Base-by-base conservation (phyloP, 495 filamentous ascomycete genomes). In the Daldinia concentrica region DNA sequence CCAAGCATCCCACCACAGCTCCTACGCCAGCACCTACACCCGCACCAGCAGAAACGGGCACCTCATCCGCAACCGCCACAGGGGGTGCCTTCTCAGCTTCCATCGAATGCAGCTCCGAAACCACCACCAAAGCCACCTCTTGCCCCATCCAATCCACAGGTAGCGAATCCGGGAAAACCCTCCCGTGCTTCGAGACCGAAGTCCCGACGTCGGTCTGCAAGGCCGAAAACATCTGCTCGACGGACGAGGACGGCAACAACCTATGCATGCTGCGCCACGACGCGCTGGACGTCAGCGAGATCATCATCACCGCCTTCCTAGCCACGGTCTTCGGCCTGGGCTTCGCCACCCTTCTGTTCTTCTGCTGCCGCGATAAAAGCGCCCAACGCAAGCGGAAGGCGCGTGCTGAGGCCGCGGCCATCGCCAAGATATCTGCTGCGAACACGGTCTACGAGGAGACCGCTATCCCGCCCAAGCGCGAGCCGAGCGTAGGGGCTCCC, bases 261-360 rank as follows among this genome's bases (percentile, higher is more conserved):
- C 22, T 50, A 17, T 87, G 86, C 82, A 84, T 86, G 79, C 72
- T 73, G 66, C 75, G 76, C 37, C 52, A 81, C 11, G 72, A 82
- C 68, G 3, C 9, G 4, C 77, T 85, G 8, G 75, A 69, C 61
- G 60, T 74, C 0, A 77, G 72, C 17, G 83, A 79, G 26, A 76
- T 81, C 63, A 67, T 85, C 72, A 77, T 85, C 55, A 79, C 82
- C 58, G 74, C 83, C 62, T 62, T 80, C 72, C 81, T 86, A 12
- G 81, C 72, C 29, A 29, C 70, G 15, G 74, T 64, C 50, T 56
- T 84, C 51, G 74, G 58, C 50, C 48, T 72, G 24, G 57, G 68
- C 36, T 59, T 82, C 58, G 66, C 71, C 19, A 65, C 64, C 34
- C 58, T 85, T 29, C 78, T 82, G 63, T 76, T 82, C 78, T 60